phyloP scores from a whole-genome alignment of 345 rosid species.

The Citrus sinensis region DNA sequence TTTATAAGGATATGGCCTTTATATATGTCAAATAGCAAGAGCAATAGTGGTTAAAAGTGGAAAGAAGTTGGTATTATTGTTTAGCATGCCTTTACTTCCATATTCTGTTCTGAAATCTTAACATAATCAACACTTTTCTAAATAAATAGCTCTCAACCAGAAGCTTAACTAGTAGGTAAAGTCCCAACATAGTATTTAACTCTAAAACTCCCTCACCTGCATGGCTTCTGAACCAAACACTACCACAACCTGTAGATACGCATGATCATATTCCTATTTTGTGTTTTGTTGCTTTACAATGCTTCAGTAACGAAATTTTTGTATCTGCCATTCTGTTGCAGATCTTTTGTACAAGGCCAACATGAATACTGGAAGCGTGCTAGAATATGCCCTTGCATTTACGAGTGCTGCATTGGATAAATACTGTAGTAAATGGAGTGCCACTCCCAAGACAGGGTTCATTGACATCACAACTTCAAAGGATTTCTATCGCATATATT shows the following conservation, averaged over 20 bases:
- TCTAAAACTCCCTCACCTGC: neutral
- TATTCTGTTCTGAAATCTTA: neutral
- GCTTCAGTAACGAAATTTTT: slow-evolving; percentile 10
- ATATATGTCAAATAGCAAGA: too few relatives aligned
- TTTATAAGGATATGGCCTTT: too few relatives aligned
- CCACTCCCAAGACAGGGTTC: slow-evolving; percentile 93
- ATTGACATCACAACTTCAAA: slow-evolving; percentile 93
- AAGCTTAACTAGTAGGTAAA: neutral
- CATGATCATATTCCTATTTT: neutral
- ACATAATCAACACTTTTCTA: neutral
- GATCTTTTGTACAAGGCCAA: slow-evolving; percentile 96
- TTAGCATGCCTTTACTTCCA: neutral
- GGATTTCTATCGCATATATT: slow-evolving; percentile 88
- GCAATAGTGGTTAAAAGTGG: neutral
- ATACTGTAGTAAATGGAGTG: slow-evolving; percentile 95
- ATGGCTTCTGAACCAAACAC: too few relatives aligned
- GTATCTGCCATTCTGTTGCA: slow-evolving; percentile 27
- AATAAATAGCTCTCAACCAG: neutral
- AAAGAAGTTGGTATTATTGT: neutral
- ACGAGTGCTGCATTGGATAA: slow-evolving; percentile 94
- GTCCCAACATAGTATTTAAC: neutral
- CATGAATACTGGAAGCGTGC: slow-evolving; percentile 82
- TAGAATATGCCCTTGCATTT: slow-evolving; percentile 97
- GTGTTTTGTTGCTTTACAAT: neutral
- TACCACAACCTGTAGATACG: neutral